Base-by-base conservation (phyloP, 2,329 filamentous ascomycete genomes). In the Microdochium trichocladiopsis region DNA sequence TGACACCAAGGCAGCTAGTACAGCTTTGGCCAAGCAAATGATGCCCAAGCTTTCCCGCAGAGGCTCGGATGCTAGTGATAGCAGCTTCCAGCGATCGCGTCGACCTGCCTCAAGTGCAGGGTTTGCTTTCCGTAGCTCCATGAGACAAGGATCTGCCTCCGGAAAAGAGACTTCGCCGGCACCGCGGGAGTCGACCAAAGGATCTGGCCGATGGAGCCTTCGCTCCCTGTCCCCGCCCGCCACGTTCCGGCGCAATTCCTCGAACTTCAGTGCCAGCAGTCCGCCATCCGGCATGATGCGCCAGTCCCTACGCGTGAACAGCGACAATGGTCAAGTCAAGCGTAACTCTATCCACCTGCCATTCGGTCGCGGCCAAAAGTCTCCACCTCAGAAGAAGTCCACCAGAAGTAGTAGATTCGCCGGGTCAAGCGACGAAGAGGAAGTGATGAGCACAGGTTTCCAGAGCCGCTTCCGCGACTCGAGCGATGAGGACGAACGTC, bases 31-130 rank as follows among this genome's bases (percentile, higher is more conserved):
- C 3, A 41, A 21, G 52, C 52, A 14, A 23, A 53, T 61, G 31
- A 66, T 64, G 45, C 61, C 74, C 12, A 59, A 61, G 4, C 67
- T 82, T 9, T 70, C 72, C 53, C 78, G 84, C 2, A 78, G 73
- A 10, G 75, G 72, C 18, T 88, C 85, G 0, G 82, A 84, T 58
- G 84, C 80, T 25, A 90, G 86, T 61, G 85, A 89, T 47, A 95
- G 88, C 69, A 95, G 90, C 65, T 96, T 96, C 72, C 87, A 82
- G 62, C 85, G 89, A 25, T 69, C 41, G 21, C 41, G 74, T 45
- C 78, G 80, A 55, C 70, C 77, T 36, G 64, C 71, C 50, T 64
- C 67, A 5, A 69, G 69, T 41, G 68, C 75, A 45, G 75, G 76
- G 0, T 79, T 83, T 51, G 78, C 73, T 1, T 89, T 95, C 75